Percentiles rank a stretch among this genome's conserved stretches.
Evolutionary conservation across 2,329 filamentous ascomycete species (phyloP).

Genomic region (Aspergillus aculeatinus): DNA sequence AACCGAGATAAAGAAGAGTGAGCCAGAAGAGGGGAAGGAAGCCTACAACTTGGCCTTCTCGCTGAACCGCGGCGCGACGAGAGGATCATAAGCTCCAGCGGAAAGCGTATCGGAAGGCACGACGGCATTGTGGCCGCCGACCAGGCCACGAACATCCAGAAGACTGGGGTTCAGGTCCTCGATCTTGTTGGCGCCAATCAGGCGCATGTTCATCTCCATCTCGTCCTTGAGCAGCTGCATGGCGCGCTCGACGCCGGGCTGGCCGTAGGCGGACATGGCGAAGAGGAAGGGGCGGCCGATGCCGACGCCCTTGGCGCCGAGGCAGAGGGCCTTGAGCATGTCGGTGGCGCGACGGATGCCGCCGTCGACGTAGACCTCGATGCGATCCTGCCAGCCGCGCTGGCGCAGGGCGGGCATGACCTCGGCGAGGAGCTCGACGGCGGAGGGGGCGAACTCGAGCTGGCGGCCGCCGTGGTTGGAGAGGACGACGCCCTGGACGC

Average conservation of each 20-base stretch:
- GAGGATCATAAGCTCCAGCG: conserved; percentile 57
- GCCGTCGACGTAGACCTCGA: conserved; percentile 90
- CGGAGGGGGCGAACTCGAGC: conserved; percentile 86
- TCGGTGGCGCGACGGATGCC: conserved; percentile 88
- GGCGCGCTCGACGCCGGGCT: conserved; percentile 82
- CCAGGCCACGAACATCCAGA: conserved; percentile 72
- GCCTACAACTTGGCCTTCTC: conserved; percentile 48
- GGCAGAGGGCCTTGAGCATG: conserved; percentile 89
- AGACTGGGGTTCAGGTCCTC: conserved; percentile 77
- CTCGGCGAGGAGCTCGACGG: conserved; percentile 86
- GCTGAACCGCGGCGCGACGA: conserved; percentile 50
- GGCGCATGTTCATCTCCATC: conserved; percentile 98
- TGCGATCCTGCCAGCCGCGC: conserved; percentile 68
- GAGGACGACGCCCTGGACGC: conserved; percentile 85
- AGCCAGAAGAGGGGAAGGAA: neutral
- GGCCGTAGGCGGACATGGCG: conserved; percentile 90
- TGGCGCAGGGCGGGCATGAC: conserved; percentile 83
- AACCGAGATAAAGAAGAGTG: neutral
- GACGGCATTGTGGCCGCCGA: conserved; percentile 55
- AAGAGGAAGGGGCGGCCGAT: conserved; percentile 94
- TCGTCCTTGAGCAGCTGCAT: conserved; percentile 94
- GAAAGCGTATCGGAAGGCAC: conserved; percentile 64
- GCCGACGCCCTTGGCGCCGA: conserved; percentile 88
- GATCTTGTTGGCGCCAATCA: conserved; percentile 76
- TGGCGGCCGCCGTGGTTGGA: conserved; percentile 96